Evolutionary conservation across 2,329 filamentous ascomycete species (phyloP), one percentile per base, ranked within the genome.

Genomic region (Penicillium sp.): DNA sequence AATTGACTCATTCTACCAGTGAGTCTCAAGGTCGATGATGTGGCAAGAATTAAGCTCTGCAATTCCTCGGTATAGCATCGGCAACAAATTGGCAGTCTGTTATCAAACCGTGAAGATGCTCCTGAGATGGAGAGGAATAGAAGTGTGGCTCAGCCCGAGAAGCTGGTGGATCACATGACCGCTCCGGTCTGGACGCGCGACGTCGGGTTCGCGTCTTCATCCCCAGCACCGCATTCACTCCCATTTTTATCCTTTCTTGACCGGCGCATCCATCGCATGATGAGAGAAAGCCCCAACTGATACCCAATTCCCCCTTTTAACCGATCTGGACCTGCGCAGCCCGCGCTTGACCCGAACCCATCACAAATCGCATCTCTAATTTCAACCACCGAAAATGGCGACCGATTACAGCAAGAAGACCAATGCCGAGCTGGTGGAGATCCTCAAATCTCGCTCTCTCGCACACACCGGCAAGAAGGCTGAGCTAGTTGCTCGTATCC

Each of bases 361-460:
- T 25, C 36, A 10, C 34, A 5, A 15, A n/a, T 21, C 21, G 19
- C 34, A 27, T 30, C 27, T 33, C 30, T 30, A 36, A 20, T 16
- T 33, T 13, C 27, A 20, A 26, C 10, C 39, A 28, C 30, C 28
- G 53, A 51, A 47, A 29, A 70, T 69, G 66, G 51, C 65, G 27
- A 59, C 64, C 43, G 70, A 74, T 45, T 75, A 75, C 62, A 59
- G 62, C 46, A 74, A 73, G 50, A 73, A 73, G 57, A 75, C 71
- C 36, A 72, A 73, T 38, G 70, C 68, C 13, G 71, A 75, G 45
- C 58, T 75, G 28, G 59, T 70, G 43, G 72, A 74, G 47, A 70
- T 75, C 25, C 67, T 75, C 43, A 75, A 74, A 53, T 59, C 65
- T 15, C 70, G 72, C 27, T 65, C 60, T n/a, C 62, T 75, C 26